Conservation (phyloP, 129 eudicot species). For the Tagetes erecta region DNA sequence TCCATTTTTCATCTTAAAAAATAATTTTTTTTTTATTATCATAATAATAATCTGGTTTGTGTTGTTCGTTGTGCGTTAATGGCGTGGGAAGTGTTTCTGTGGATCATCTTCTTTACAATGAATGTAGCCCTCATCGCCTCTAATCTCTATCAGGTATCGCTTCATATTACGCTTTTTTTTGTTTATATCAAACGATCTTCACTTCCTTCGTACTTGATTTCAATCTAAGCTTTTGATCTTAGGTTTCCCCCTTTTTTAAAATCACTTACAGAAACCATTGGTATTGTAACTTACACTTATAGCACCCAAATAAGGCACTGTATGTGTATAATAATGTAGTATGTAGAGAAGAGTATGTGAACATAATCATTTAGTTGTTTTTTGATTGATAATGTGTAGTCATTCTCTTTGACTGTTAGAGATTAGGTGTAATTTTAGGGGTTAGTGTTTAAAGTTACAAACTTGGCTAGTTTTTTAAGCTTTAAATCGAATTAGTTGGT, state of each 20-base stretch:
- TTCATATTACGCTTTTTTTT: not conserved
- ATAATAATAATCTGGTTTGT: not conserved
- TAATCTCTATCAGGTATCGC: constrained; percentile 37
- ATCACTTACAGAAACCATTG: not conserved
- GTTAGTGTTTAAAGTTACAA: not conserved
- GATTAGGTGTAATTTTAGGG: not conserved
- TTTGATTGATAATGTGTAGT: not conserved
- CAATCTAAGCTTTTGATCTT: constrained; percentile 22
- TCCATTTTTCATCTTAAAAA: not conserved
- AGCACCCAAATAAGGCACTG: not conserved
- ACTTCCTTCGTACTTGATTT: not conserved
- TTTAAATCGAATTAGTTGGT: not conserved
- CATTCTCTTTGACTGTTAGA: not conserved
- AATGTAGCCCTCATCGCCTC: constrained; percentile 39
- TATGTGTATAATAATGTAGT: not conserved
- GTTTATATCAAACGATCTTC: not conserved
- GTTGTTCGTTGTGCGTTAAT: constrained; percentile 13
- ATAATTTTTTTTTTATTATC: not conserved
- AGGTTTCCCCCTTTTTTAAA: not conserved
- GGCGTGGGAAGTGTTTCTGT: constrained; percentile 37
- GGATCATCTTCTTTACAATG: constrained; percentile 33
- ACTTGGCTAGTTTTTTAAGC: not conserved
- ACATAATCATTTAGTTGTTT: not conserved
- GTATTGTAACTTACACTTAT: not conserved
- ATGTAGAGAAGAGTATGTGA: not conserved